Evolutionary conservation across 345 rosid genomes (phyloP).

Genomic region (Brassica rapa): DNA sequence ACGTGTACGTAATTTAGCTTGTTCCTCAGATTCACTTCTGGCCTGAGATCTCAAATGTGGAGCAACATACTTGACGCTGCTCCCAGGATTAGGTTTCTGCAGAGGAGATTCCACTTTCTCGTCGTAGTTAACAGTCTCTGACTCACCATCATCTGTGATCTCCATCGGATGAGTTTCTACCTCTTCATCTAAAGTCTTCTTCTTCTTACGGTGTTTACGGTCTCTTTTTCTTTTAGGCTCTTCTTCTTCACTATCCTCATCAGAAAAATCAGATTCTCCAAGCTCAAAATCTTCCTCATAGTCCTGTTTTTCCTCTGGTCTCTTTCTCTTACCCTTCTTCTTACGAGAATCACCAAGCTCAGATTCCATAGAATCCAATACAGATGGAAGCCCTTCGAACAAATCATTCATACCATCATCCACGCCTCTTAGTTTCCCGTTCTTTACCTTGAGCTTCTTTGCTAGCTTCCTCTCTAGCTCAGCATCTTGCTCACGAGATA

Average conservation of each 20-base stretch:
- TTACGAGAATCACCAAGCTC: constrained; percentile 38
- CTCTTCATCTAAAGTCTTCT: constrained; percentile 41
- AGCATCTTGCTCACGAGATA: constrained; percentile 55
- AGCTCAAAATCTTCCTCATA: constrained; percentile 30
- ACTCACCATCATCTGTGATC: constrained; percentile 30
- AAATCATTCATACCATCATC: constrained; percentile 66
- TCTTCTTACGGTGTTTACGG: constrained; percentile 39
- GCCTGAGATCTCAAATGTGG: constrained; percentile 69
- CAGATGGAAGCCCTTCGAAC: constrained; percentile 54
- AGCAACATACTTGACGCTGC: constrained; percentile 60
- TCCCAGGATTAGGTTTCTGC: constrained; percentile 27
- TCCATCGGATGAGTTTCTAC: constrained; percentile 28
- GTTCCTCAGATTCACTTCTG: constrained; percentile 67
- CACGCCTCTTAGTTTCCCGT: constrained; percentile 60
- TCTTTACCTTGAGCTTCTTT: constrained; percentile 81
- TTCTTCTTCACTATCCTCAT: constrained; percentile 29
- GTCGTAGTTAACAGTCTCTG: constrained; percentile 32
- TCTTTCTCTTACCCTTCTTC: constrained; percentile 53
- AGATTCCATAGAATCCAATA: constrained; percentile 42
- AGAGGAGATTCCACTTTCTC: constrained; percentile 38
- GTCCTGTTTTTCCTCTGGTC: constrained; percentile 36
- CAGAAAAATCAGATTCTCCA: constrained; percentile 35
- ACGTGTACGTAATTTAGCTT: constrained; percentile 61
- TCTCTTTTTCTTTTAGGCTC: constrained; percentile 29
- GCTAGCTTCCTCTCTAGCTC: constrained; percentile 77